Evolutionary conservation across 352 stramenopile genomes (phyloP).

Genomic region (Globisporangium rhizosaccharum): DNA sequence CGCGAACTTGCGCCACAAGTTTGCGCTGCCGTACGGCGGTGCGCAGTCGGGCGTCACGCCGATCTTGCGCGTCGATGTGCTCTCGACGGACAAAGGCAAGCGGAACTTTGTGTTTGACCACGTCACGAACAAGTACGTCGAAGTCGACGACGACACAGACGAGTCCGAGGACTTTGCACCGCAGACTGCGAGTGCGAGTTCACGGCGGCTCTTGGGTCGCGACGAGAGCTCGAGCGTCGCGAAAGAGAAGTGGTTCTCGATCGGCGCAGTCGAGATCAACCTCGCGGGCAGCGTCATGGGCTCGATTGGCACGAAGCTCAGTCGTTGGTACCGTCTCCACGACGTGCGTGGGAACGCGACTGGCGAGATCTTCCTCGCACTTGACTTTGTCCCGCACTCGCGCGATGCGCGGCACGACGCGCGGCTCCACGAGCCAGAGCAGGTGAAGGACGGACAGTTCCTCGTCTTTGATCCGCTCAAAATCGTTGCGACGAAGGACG

Average conservation of each 20-base stretch:
- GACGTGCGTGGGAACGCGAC: constrained; percentile 75
- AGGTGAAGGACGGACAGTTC: constrained; percentile 80
- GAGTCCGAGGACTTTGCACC: constrained; percentile 22
- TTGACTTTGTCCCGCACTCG: constrained; percentile 69
- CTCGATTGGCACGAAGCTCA: constrained; percentile 57
- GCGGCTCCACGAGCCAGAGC: constrained; percentile 54
- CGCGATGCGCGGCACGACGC: constrained; percentile 15
- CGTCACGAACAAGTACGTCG: constrained; percentile 81
- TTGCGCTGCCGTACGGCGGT: constrained; percentile 74
- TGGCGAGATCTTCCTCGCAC: constrained; percentile 76
- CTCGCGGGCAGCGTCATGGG: constrained; percentile 84
- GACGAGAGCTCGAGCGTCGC: constrained; percentile 53
- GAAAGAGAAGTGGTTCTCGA: constrained; percentile 63
- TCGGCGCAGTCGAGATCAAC: constrained; percentile 82
- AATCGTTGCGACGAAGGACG: constrained; percentile 52
- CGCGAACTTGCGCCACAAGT: constrained; percentile 76
- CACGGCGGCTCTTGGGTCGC: constrained; percentile 20
- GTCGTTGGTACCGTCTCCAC: constrained; percentile 80
- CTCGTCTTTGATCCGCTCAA: constrained; percentile 86
- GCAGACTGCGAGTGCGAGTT: constrained; percentile 15
- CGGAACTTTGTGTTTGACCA: constrained; percentile 85
- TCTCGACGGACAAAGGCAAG: constrained; percentile 63
- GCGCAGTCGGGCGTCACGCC: constrained; percentile 84
- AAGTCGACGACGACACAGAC: constrained; percentile 66
- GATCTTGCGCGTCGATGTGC: constrained; percentile 75